phyloP scores from a whole-genome alignment of 2,329 filamentous ascomycete species.

The Herpotrichia juniperi region DNA sequence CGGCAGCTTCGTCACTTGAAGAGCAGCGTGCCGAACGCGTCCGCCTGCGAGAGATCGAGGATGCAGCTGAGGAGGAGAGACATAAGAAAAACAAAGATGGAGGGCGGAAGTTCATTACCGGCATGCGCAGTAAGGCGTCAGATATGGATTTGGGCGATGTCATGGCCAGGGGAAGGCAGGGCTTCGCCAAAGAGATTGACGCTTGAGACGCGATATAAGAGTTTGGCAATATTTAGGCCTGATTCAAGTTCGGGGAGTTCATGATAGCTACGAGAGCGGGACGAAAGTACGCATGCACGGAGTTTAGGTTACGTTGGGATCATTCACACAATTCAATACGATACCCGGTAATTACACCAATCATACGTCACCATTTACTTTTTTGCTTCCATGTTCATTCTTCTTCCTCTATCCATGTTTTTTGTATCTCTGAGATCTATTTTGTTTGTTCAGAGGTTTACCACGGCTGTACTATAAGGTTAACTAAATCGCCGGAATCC shows the following conservation, averaged over 20 bases:
- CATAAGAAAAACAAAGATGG: slow-evolving; percentile 31
- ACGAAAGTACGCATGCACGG: not conserved
- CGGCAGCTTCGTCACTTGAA: slow-evolving; percentile 38
- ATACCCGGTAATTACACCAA: not conserved
- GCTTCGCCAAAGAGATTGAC: slow-evolving; percentile 17
- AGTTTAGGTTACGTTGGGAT: not conserved
- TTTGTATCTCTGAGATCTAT: too few relatives aligned
- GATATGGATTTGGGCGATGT: slow-evolving; percentile 35
- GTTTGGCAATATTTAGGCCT: too few relatives aligned
- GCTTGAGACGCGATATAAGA: too few relatives aligned
- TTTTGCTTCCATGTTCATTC: not conserved
- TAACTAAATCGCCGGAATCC: not conserved
- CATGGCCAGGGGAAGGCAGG: slow-evolving; percentile 33
- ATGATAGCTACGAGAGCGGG: too few relatives aligned
- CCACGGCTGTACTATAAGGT: too few relatives aligned
- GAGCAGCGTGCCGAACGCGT: slow-evolving; percentile 41
- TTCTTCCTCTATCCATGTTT: too few relatives aligned
- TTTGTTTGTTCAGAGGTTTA: too few relatives aligned
- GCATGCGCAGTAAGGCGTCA: slow-evolving; percentile 26
- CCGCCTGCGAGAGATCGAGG: slow-evolving; percentile 34
- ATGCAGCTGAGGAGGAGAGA: slow-evolving; percentile 39
- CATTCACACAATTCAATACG: not conserved
- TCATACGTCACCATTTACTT: not conserved
- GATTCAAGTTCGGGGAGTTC: too few relatives aligned
- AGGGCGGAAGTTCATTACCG: slow-evolving; percentile 29